Evolutionary conservation across 2,329 filamentous ascomycete species (phyloP).

Genomic region (Herpotrichia juniperi): DNA sequence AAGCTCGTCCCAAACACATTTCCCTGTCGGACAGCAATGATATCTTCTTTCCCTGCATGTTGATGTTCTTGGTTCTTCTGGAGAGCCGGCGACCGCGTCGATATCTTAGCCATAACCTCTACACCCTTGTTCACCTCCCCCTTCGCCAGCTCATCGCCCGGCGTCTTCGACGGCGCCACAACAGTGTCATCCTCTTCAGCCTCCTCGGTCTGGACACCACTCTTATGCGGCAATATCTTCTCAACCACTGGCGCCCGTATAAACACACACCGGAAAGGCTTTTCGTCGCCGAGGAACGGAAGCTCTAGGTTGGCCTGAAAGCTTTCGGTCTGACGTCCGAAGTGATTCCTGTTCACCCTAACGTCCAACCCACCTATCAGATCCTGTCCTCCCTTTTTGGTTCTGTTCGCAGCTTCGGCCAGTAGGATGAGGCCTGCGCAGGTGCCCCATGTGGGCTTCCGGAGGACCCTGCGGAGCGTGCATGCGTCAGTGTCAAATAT

Average conservation of each 20-base stretch:
- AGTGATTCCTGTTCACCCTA: conserved; percentile 91
- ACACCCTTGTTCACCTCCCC: conserved; percentile 56
- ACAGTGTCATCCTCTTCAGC: conserved; percentile 56
- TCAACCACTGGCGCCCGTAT: conserved; percentile 95
- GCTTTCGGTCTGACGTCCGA: conserved; percentile 90
- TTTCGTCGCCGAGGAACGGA: conserved; percentile 64
- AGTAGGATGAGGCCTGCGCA: conserved; percentile 94
- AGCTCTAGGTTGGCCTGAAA: conserved; percentile 79
- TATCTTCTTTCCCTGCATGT: conserved; percentile 63
- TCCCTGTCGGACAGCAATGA: conserved; percentile 86
- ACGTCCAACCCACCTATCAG: conserved; percentile 92
- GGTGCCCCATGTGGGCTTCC: conserved; percentile 91
- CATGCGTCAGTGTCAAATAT: no score
- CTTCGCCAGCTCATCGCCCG: conserved; percentile 53
- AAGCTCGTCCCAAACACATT: conserved; percentile 96
- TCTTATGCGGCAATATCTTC: conserved; percentile 66
- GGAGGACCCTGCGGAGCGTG: conserved; percentile 62
- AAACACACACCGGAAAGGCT: conserved; percentile 83
- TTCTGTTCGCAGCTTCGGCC: conserved; percentile 83
- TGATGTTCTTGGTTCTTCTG: conserved; percentile 55
- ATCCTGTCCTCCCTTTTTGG: conserved; percentile 90
- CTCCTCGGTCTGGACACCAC: conserved; percentile 60
- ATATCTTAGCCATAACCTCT: conserved; percentile 64
- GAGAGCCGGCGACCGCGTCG: conserved; percentile 57
- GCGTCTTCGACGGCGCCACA: conserved; percentile 61